phyloP scores from a whole-genome alignment of 2,329 filamentous ascomycete genomes.

The Colletotrichum scovillei region DNA sequence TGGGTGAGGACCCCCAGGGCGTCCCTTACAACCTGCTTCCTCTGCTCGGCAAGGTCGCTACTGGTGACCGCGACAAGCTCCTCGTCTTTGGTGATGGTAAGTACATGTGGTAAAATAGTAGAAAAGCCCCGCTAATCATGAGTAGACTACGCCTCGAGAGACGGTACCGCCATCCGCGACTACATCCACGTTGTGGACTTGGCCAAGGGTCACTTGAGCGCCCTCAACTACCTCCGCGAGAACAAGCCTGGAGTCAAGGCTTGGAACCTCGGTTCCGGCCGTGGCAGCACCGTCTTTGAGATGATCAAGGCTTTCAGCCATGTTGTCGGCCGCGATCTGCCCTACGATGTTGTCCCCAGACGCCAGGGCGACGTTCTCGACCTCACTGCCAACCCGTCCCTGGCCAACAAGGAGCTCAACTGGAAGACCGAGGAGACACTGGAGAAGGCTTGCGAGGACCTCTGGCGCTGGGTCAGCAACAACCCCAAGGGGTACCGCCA shows the following conservation, averaged over 20 bases:
- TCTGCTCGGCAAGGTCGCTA: slow-evolving; percentile 93
- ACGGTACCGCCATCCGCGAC: slow-evolving; percentile 95
- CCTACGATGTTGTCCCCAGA: slow-evolving; percentile 86
- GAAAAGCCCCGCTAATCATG: slow-evolving; percentile 35
- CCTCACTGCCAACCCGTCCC: slow-evolving; percentile 89
- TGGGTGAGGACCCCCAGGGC: slow-evolving; percentile 98
- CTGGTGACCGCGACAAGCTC: slow-evolving; percentile 93
- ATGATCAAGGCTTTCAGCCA: slow-evolving; percentile 95
- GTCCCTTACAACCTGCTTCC: slow-evolving; percentile 96
- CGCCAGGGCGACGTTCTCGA: slow-evolving; percentile 92
- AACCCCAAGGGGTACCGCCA: slow-evolving; percentile 96
- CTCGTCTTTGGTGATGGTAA: slow-evolving; percentile 93
- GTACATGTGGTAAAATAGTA: slow-evolving; percentile 39
- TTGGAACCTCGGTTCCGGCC: slow-evolving; percentile 96
- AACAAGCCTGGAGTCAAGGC: slow-evolving; percentile 90
- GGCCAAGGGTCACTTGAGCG: slow-evolving; percentile 85
- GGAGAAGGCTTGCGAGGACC: slow-evolving; percentile 91
- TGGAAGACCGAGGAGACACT: slow-evolving; percentile 94
- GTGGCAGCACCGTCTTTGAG: slow-evolving; percentile 94
- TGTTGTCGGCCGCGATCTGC: slow-evolving; percentile 85
- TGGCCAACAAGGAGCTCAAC: slow-evolving; percentile 87
- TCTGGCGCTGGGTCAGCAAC: slow-evolving; percentile 98
- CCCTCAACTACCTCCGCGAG: slow-evolving; percentile 88
- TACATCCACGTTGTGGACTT: slow-evolving; percentile 98
- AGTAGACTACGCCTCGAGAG: slow-evolving; percentile 87